phyloP scores from a whole-genome alignment of 192 early-diverging fungal genomes.

The Backusella tuberculispora region DNA sequence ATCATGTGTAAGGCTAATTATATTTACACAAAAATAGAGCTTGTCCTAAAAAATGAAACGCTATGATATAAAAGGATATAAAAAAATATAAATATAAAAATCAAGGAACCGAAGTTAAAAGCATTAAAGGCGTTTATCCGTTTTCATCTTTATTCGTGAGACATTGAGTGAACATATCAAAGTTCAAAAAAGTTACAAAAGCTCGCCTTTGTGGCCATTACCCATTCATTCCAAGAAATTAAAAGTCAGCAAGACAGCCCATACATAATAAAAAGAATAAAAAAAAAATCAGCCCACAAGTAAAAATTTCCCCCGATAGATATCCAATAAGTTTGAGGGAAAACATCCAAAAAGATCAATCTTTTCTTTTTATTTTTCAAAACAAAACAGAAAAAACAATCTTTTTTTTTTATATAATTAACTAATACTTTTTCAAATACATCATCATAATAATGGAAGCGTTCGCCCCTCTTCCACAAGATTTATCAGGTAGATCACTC shows the following conservation, averaged over 20 bases:
- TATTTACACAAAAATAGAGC: background rate
- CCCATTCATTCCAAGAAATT: background rate
- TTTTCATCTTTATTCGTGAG: background rate
- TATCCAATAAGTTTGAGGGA: constrained; percentile 5
- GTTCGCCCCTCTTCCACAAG: background rate
- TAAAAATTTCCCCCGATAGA: constrained; percentile 7
- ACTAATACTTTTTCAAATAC: background rate
- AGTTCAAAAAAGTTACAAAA: background rate
- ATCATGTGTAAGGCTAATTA: background rate
- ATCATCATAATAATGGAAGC: constrained; percentile 3
- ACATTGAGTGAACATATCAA: background rate
- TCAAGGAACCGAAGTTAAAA: background rate
- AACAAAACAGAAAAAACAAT: background rate
- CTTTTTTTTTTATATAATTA: background rate
- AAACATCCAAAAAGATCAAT: constrained; percentile 3
- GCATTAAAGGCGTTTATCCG: background rate
- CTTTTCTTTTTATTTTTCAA: constrained; percentile 14
- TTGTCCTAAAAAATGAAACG: background rate
- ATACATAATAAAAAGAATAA: constrained; percentile 9
- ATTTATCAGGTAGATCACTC: background rate
- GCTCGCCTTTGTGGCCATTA: constrained; percentile 2
- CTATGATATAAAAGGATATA: background rate
- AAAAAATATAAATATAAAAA: background rate
- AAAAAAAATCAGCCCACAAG: constrained; percentile 25
- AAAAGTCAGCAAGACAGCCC: constrained; percentile 10